phyloP scores from a whole-genome alignment of 208 protist species.

The Leishmania arabica region DNA sequence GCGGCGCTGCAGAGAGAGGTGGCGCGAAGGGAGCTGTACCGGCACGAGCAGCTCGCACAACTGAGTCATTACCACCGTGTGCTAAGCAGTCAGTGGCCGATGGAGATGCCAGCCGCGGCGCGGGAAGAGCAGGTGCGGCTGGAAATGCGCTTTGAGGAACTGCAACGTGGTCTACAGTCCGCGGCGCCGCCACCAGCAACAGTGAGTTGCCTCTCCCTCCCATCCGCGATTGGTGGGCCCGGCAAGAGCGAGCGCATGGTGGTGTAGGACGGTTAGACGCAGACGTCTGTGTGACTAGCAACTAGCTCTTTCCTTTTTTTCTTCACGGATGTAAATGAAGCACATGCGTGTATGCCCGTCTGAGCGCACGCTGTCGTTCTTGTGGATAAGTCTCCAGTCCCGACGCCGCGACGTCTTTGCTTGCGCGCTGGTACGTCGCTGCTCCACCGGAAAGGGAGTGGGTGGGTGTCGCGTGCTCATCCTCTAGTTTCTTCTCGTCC shows the following conservation, averaged over 20 bases:
- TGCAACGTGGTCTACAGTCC: slow-evolving; percentile 16
- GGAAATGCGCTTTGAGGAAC: slow-evolving; percentile 25
- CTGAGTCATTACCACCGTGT: slow-evolving; percentile 46
- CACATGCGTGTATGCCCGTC: not conserved
- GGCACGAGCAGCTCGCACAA: slow-evolving; percentile 45
- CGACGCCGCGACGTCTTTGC: not conserved
- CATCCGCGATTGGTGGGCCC: not conserved
- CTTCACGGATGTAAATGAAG: not conserved
- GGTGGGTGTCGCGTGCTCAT: not conserved
- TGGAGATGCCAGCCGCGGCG: slow-evolving; percentile 27
- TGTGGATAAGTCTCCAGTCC: not conserved
- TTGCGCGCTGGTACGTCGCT: not conserved
- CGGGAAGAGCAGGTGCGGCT: slow-evolving; percentile 31
- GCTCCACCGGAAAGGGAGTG: not conserved
- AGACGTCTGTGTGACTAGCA: not conserved
- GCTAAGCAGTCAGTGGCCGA: slow-evolving; percentile 34
- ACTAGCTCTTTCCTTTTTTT: not conserved
- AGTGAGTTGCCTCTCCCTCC: not conserved
- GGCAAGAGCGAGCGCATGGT: slow-evolving; percentile 2
- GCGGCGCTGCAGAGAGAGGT: slow-evolving; percentile 31
- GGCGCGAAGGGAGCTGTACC: slow-evolving; percentile 36
- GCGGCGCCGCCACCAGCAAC: not conserved
- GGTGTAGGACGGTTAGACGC: not conserved
- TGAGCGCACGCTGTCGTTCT: not conserved
- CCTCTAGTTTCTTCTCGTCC: no score